A percentile compares a stretch with the other conserved stretches of the same genome.
Evolutionary conservation across 2,329 filamentous ascomycete species (phyloP).

Genomic region (Myriosclerotinia curreyana): DNA sequence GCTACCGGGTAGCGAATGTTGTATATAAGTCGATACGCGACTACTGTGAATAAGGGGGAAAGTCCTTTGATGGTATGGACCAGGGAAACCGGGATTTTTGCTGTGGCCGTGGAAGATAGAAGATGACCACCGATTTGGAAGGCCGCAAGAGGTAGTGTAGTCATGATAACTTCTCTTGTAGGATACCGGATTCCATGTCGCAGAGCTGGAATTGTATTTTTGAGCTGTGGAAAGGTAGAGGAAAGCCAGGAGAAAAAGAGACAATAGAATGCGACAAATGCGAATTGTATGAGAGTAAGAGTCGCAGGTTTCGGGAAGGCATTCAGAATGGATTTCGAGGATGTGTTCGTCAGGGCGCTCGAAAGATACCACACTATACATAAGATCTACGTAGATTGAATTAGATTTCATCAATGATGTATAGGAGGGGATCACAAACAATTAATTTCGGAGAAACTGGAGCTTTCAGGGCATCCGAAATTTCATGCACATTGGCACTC

Average conservation of each 20-base stretch:
- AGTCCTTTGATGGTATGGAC: conserved; percentile 99
- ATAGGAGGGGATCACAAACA: conserved; percentile 51
- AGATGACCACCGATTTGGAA: conserved; percentile 96
- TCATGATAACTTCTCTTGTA: conserved; percentile 74
- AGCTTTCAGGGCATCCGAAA: conserved; percentile 85
- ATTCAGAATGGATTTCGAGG: conserved; percentile 94
- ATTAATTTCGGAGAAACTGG: conserved; percentile 85
- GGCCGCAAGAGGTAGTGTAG: conserved; percentile 83
- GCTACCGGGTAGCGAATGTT: conserved; percentile 81
- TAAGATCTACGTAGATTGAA: conserved; percentile 57
- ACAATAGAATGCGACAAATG: conserved; percentile 86
- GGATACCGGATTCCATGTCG: conserved; percentile 81
- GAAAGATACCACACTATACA: conserved; percentile 93
- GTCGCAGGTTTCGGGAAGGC: conserved; percentile 88
- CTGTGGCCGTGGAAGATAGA: conserved; percentile 87
- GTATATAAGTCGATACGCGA: conserved; percentile 88
- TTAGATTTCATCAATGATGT: conserved; percentile 26
- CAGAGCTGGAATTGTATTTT: conserved; percentile 70
- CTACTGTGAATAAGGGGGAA: conserved; percentile 89
- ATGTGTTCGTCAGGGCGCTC: conserved; percentile 94
- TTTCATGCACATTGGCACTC: conserved; percentile 87
- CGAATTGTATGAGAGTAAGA: conserved; percentile 89
- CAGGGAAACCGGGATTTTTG: conserved; percentile 91
- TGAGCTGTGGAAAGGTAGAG: conserved; percentile 66
- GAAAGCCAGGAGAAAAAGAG: conserved; percentile 75